These are phyloP conservation scores for Orbilia ellipsospora DNA, from an alignment of 2,329 filamentous ascomycete species.

Conservation along the genomic window DNA sequence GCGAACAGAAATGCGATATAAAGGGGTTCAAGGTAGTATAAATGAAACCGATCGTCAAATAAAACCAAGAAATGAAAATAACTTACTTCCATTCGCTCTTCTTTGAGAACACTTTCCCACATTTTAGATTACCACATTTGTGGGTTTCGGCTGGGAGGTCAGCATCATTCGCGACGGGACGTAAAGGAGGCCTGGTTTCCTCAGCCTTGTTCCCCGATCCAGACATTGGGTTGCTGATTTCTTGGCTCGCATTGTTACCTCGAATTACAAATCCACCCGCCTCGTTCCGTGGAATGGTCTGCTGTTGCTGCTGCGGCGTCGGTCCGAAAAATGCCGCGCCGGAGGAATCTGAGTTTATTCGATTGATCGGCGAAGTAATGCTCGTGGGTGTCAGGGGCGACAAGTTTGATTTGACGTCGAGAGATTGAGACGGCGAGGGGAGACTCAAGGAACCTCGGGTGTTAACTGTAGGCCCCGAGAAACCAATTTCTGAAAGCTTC, in stretches of 20 bases:
- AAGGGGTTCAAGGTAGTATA: no score
- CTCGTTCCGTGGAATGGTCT: conserved; percentile 12
- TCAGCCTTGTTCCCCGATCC: conserved; percentile 10
- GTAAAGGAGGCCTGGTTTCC: conserved; percentile 23
- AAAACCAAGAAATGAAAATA: no score
- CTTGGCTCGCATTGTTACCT: conserved; percentile 18
- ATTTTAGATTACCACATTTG: conserved; percentile 26
- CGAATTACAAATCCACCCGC: conserved; percentile 26
- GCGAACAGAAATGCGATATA: neutral
- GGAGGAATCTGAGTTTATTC: conserved; percentile 1
- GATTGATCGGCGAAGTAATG: conserved; percentile 32
- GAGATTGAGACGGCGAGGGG: conserved; percentile 30
- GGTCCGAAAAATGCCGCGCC: conserved; percentile 20
- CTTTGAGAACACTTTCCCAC: conserved; percentile 32
- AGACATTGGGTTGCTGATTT: conserved; percentile 8
- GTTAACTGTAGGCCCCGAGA: conserved; percentile 1
- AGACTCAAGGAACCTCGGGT: conserved; percentile 19
- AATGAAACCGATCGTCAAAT: neutral
- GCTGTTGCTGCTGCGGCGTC: neutral
- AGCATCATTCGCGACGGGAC: conserved; percentile 21
- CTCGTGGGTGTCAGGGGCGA: conserved; percentile 42
- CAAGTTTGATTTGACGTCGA: conserved; percentile 11
- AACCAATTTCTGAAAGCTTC: conserved; percentile 5
- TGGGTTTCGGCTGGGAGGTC: conserved; percentile 18
- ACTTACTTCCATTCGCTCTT: conserved; percentile 49